Evolutionary conservation across 2,329 filamentous ascomycete species (phyloP).

Genomic region (Trichoderma koningiopsis): DNA sequence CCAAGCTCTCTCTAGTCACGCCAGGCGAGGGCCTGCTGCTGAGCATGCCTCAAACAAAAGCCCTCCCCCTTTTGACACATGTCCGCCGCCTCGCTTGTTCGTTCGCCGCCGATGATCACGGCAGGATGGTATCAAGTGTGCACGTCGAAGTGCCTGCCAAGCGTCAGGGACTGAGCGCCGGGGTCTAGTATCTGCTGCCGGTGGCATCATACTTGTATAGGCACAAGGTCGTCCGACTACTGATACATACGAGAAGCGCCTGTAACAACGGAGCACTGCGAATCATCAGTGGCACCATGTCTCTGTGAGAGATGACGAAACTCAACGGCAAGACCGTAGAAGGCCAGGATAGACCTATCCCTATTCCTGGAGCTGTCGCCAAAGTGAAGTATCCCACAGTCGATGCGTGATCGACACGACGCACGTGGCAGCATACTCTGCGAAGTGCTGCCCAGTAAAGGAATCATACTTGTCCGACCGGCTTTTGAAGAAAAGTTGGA

Average conservation of each 20-base stretch:
- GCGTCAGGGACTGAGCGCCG: background rate
- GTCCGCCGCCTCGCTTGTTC: conserved; percentile 16
- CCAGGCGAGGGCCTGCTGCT: conserved; percentile 8
- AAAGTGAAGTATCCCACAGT: background rate
- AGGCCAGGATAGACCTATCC: conserved; percentile 4
- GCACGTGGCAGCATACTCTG: background rate
- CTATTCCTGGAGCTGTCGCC: background rate
- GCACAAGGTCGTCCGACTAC: background rate
- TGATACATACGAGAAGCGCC: background rate
- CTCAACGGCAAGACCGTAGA: conserved; percentile 4
- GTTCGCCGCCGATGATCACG: conserved; percentile 20
- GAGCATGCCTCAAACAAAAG: conserved; percentile 7
- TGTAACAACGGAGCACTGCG: background rate
- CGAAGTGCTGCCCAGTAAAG: background rate
- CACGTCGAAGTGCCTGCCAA: background rate
- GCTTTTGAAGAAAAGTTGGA: background rate
- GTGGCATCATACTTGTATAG: background rate
- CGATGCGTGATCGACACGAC: conserved; percentile 2
- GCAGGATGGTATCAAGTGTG: conserved; percentile 4
- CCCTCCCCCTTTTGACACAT: conserved; percentile 21
- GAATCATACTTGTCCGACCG: background rate
- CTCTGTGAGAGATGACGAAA: conserved; percentile 14
- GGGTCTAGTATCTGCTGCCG: background rate
- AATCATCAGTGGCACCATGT: conserved; percentile 18
- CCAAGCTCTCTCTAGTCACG: background rate